Evolutionary conservation across 805 yeast species (phyloP), one percentile per base, ranked within the genome.

Genomic region (Candida jianshihensis): DNA sequence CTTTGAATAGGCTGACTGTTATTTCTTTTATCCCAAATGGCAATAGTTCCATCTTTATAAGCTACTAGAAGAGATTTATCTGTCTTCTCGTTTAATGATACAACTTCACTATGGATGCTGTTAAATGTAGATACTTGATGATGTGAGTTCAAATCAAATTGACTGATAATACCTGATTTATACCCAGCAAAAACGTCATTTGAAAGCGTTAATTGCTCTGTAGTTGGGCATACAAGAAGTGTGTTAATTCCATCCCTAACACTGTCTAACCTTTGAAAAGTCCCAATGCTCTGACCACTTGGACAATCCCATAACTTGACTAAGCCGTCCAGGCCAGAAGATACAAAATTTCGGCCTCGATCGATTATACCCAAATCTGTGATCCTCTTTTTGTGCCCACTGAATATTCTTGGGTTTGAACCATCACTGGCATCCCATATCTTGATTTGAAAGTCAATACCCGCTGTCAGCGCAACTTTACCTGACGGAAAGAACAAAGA

Each of bases 301-400:
- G 83, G 79, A 53, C 86, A 73, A 47, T 82, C 90, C 89, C 88
- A 83, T 26, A 85, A 49, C 30, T 60, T 64, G 1, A 80, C 61
- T 0, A 71, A 49, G 1, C 85, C 85, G 52, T 76, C 84, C 5
- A 43, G 35, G 6, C 75, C 68, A 10, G 77, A 60, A 6, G 81
- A 69, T 15, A 81, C 42, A 40, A 85, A 61, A 49, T 83, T 82
- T 28, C 90, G 60, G 1, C 95, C 94, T 14, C 72, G 59, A 1
- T 77, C 88, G 15, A 83, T 59, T 42, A 80, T 47, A 3, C 56
- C 66, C 3, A 73, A 41, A 42, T 66, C 80, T 2, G 74, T 70
- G 11, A 80, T 61, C 12, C 66, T 57, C 3, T 56, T 56, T 19
- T 51, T 68, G 42, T 79, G 89, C 5, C 73, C 74, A 4, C 40